phyloP scores from a whole-genome alignment of 345 rosid genomes.

The Eucalyptus coolabah region DNA sequence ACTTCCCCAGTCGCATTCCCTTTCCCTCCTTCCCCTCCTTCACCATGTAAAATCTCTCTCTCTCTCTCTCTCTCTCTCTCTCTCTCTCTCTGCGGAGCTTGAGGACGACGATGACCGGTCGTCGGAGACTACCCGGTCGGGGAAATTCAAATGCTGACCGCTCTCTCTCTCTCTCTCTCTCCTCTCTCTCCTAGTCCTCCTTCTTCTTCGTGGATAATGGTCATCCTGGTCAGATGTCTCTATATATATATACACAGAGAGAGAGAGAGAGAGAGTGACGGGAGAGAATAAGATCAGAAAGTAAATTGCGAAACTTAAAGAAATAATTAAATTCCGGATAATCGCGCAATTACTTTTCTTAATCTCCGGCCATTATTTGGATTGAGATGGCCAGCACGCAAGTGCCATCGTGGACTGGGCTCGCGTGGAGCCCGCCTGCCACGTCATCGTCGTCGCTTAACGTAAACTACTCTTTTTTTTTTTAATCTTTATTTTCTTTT shows the following conservation, averaged over 20 bases:
- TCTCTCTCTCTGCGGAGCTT: background rate
- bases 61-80: background rate
- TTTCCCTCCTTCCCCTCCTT: background rate
- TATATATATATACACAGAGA: background rate
- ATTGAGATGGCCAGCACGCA: background rate
- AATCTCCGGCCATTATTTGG: background rate
- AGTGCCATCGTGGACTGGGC: background rate
- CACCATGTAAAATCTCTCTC: background rate
- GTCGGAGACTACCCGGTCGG: background rate
- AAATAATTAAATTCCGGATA: background rate
- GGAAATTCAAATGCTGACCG: background rate
- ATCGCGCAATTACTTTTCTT: background rate
- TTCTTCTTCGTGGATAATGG: background rate
- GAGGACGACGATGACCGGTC: background rate
- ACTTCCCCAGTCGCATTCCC: conserved; percentile 82
- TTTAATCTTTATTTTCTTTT: background rate
- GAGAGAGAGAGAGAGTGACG: background rate
- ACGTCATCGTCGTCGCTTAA: background rate
- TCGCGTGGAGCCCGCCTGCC: background rate
- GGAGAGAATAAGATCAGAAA: background rate
- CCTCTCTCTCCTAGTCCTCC: background rate
- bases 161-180: background rate
- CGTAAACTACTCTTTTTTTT: background rate
- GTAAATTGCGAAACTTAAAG: background rate
- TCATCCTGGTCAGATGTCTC: background rate